These are phyloP conservation scores for Tetrahymena malaccensis DNA, from an alignment of 73 alveolate genomes.

Conservation along the genomic window DNA sequence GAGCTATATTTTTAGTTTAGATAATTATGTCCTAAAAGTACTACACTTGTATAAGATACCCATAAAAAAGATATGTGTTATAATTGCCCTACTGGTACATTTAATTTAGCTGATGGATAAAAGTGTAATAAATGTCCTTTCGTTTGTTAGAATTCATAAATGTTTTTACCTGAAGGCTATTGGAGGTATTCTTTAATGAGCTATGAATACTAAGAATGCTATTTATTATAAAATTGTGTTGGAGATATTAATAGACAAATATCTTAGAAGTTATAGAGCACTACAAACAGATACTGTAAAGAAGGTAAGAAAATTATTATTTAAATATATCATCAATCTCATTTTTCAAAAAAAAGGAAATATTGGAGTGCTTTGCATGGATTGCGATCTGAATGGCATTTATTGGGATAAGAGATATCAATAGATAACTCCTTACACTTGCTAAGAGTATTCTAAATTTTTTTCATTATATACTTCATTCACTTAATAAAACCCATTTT, in stretches of 20 bases:
- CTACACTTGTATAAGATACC: background rate
- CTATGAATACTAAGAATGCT: background rate
- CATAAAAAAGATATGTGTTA: background rate
- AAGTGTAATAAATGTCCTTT: background rate
- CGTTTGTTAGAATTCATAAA: background rate
- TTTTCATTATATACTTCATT: too few relatives aligned
- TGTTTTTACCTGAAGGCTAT: background rate
- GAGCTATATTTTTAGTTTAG: background rate
- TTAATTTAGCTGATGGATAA: background rate
- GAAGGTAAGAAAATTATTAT: background rate
- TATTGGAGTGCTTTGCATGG: background rate
- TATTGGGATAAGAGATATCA: background rate
- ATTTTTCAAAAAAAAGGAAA: background rate
- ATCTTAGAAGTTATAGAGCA: background rate
- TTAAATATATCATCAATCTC: background rate
- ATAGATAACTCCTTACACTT: background rate
- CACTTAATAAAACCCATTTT: too few relatives aligned
- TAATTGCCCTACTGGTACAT: background rate
- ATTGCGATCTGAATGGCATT: background rate
- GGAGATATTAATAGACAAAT: background rate
- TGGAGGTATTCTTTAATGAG: background rate
- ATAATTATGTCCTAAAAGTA: background rate
- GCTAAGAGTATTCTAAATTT: background rate
- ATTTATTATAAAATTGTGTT: background rate
- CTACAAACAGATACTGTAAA: background rate